Evolutionary conservation across 768 basidiomycete species (phyloP).

Genomic region (Suillus variegatus): DNA sequence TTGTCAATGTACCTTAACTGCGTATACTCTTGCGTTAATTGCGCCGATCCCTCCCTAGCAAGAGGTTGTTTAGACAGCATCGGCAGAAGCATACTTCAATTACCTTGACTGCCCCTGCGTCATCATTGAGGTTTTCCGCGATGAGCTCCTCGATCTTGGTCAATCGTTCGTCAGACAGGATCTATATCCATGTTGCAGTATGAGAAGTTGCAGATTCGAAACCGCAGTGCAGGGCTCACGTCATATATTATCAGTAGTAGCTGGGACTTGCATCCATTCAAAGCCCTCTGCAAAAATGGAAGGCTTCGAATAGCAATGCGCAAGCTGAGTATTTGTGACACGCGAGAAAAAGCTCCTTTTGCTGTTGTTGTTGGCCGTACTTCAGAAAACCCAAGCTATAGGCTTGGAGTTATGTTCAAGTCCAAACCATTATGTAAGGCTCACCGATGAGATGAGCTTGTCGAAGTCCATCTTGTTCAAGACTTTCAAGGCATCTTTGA

Average conservation of each 20-base stretch:
- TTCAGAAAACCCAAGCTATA: conserved; percentile 70
- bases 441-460: conserved; percentile 74
- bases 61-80: conserved; percentile 2
- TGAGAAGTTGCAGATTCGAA: neutral
- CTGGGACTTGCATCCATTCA: conserved; percentile 57
- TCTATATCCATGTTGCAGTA: conserved; percentile 37
- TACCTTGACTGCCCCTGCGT: conserved; percentile 61
- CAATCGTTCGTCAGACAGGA: conserved; percentile 76
- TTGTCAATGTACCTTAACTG: conserved; percentile 58
- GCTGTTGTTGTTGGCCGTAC: conserved; percentile 51
- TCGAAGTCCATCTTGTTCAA: conserved; percentile 87
- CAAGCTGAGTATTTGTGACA: conserved; percentile 79
- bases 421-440: conserved; percentile 10
- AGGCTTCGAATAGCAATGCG: conserved; percentile 70
- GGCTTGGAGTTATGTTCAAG: neutral
- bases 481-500: conserved; percentile 67
- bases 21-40: conserved; percentile 84
- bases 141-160: conserved; percentile 62
- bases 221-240: conserved; percentile 37
- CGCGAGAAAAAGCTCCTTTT: conserved; percentile 66
- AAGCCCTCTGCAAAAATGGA: conserved; percentile 60
- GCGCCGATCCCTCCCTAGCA: conserved; percentile 68
- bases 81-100: neutral
- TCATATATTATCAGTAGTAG: conserved; percentile 64
- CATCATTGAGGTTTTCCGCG: conserved; percentile 71